These are phyloP conservation scores for Arxiozyma telluris DNA, from an alignment of 1,139 yeast genomes.

Conservation along the genomic window DNA sequence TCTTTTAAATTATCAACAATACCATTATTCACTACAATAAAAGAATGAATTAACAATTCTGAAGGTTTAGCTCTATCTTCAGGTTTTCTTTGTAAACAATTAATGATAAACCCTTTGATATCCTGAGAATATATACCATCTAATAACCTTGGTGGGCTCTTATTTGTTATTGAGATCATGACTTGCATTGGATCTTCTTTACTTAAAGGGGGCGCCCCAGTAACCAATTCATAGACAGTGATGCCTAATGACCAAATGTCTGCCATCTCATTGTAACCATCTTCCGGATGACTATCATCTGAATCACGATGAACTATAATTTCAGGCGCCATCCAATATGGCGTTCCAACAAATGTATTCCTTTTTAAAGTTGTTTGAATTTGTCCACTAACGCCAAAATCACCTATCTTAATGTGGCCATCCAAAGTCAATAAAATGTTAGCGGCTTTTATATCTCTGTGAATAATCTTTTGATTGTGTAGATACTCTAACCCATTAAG, in stretches of 20 bases:
- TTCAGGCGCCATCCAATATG: slow-evolving; percentile 94
- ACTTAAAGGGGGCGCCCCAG: slow-evolving; percentile 65
- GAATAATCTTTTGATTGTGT: slow-evolving; percentile 67
- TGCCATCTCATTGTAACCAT: slow-evolving; percentile 68
- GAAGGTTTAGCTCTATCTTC: slow-evolving; percentile 42
- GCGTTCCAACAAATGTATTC: slow-evolving; percentile 80
- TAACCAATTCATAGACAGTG: slow-evolving; percentile 64
- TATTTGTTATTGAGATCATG: slow-evolving; percentile 59
- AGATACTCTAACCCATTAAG: slow-evolving; percentile 59
- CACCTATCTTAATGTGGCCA: slow-evolving; percentile 67
- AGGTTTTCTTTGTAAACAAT: slow-evolving; percentile 55
- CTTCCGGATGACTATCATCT: slow-evolving; percentile 4
- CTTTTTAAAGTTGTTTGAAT: slow-evolving; percentile 51
- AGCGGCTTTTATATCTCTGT: slow-evolving; percentile 79
- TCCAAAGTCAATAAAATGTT: slow-evolving; percentile 57
- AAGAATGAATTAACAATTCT: slow-evolving; percentile 39
- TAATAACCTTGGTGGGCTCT: slow-evolving; percentile 53
- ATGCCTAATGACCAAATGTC: slow-evolving; percentile 88
- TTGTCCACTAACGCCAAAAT: slow-evolving; percentile 83
- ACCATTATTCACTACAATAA: slow-evolving; percentile 15
- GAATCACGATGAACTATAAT: slow-evolving; percentile 37
- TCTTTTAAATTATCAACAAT: slow-evolving; percentile 15
- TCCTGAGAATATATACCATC: slow-evolving; percentile 36
- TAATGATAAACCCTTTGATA: slow-evolving; percentile 50
- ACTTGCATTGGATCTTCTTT: slow-evolving; percentile 69